Evolutionary conservation across 257 asterid genomes (phyloP), one percentile per base, ranked within the genome.

Genomic region (Lantana camara): DNA sequence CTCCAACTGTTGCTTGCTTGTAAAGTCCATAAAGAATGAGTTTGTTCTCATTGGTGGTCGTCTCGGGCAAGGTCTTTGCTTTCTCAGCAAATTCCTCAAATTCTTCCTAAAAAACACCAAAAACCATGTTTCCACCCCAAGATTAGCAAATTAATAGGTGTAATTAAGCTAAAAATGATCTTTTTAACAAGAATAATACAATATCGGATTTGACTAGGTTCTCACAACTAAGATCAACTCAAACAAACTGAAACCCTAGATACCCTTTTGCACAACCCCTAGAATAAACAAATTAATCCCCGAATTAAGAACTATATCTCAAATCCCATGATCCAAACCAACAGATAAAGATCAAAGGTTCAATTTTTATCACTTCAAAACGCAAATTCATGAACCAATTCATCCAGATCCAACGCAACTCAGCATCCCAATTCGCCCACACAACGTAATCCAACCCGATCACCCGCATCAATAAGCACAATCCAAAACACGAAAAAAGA

Each of bases 71-170:
- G 66, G 89, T 81, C 88, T 87, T 94, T 29, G 90, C 96, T 66
- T 85, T 86, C 89, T 78, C 92, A 34, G 99, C 97, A 35, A 88
- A 48, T 74, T 74, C 87, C 75, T 94, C 97, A 74, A 94, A 94
- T 29, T 94, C 99, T 64, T 94, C 99, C 99, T 94, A 71, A 30
- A 81, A 30, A 79, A 0, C 57, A 59, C 7, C 45, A 44, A 5
- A 57, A 32, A 56, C 17, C 15, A 4, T 27, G 48, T 63, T 7
- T 13, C n/a, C n/a, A n/a, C 54, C 53, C 46, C 38, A 52, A 50
- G 12, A 15, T 37, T 14, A 55, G 30, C 53, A 24, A 50, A 41
- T 22, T 32, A 10, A 40, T 7, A 20, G 32, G 49, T 9, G n/a
- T 27, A 29, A 57, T 30, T n/a, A 9, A 35, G 11, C 14, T 12